phyloP scores from a whole-genome alignment of 352 stramenopile genomes.

The Globisporangium nagaii region DNA sequence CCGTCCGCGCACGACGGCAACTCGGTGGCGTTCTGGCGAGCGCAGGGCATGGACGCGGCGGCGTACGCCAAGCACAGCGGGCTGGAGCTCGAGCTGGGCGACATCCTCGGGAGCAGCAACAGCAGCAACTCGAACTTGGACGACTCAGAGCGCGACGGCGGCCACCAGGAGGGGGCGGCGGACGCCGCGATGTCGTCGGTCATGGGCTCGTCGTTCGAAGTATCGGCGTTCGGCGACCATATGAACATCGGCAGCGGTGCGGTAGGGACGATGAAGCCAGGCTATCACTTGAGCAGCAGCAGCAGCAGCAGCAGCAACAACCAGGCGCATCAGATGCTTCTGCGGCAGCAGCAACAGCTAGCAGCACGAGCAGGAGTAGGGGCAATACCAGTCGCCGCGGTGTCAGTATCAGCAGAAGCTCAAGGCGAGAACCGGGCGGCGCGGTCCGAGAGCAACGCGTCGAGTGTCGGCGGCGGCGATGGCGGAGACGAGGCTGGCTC shows the following conservation, averaged over 20 bases:
- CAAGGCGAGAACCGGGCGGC: background rate
- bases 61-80: constrained; percentile 12
- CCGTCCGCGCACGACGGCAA: background rate
- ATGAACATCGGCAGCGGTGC: constrained; percentile 7
- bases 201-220: constrained; percentile 29
- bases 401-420: background rate
- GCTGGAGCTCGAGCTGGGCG: constrained; percentile 35
- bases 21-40: constrained; percentile 8
- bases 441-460: constrained; percentile 5
- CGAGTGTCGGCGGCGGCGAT: background rate
- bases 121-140: constrained; percentile 8
- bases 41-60: background rate
- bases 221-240: constrained; percentile 27
- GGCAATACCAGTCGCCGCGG: too few relatives aligned
- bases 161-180: background rate
- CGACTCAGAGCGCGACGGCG: background rate
- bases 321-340: constrained; percentile 3
- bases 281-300: constrained; percentile 3
- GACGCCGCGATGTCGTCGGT: constrained; percentile 16
- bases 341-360: constrained; percentile 3
- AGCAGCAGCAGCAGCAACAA: background rate
- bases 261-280: background rate
- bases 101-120: constrained; percentile 21
- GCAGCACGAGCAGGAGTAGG: background rate
- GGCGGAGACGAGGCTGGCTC: constrained; percentile 5